phyloP scores from a whole-genome alignment of 73 alveolate species.

The Tetrahymena thermophila region DNA sequence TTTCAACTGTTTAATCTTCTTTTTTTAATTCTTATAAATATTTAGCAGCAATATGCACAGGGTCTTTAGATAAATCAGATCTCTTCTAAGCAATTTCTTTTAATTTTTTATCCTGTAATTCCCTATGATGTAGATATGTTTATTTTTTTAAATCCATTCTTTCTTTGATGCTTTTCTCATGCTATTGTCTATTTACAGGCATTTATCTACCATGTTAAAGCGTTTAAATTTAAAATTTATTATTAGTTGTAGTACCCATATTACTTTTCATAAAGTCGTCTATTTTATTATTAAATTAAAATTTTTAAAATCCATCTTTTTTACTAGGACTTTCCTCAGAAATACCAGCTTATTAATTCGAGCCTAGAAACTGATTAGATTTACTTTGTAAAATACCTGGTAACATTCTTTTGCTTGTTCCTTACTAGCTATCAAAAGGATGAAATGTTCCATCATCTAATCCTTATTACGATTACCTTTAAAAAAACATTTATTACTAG shows the following conservation, averaged over 20 bases:
- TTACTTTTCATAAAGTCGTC: neutral
- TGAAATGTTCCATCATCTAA: neutral
- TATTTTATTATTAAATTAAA: neutral
- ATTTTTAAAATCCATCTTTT: neutral
- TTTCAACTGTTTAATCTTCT: neutral
- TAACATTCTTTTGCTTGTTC: neutral
- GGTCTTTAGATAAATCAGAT: neutral
- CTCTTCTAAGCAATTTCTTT: neutral
- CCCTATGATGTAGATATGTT: neutral
- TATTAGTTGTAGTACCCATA: neutral
- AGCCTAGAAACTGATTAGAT: neutral
- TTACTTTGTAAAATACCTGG: neutral
- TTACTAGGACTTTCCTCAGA: neutral
- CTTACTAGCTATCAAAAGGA: neutral
- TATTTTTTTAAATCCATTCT: neutral
- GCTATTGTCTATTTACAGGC: neutral
- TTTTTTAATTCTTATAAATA: neutral
- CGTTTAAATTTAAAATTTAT: neutral
- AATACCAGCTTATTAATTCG: neutral
- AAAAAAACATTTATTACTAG: neutral
- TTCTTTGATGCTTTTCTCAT: neutral
- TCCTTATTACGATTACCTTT: neutral
- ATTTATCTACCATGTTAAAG: neutral
- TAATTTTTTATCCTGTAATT: neutral
- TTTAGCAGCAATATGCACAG: neutral